Percentiles rank a stretch among this genome's conserved stretches.
phyloP scores from a whole-genome alignment of 2,329 filamentous ascomycete genomes.

The Pezicula carpinea region DNA sequence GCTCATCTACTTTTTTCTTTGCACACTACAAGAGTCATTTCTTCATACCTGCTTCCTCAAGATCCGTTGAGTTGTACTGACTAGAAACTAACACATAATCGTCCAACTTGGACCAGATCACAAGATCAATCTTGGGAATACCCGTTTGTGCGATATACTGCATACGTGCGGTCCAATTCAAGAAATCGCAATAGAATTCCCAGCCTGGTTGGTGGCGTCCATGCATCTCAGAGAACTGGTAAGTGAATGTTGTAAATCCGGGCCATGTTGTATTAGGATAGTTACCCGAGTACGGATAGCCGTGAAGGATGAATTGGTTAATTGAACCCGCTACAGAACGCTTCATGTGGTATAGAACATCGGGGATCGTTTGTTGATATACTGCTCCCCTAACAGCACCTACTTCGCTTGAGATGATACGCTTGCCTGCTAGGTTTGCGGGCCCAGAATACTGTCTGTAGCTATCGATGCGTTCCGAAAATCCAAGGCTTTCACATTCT shows the following conservation, averaged over 20 bases:
- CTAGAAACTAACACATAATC: neutral
- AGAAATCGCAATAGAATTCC: constrained; percentile 30
- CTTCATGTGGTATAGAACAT: constrained; percentile 33
- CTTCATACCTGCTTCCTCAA: constrained; percentile 4
- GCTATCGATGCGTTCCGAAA: constrained; percentile 30
- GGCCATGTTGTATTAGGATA: constrained; percentile 46
- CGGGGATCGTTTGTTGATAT: constrained; percentile 23
- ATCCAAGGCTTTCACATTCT: constrained; percentile 36
- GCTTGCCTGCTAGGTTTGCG: constrained; percentile 33
- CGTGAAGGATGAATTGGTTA: constrained; percentile 41
- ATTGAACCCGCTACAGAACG: constrained; percentile 35
- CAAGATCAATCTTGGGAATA: constrained; percentile 35
- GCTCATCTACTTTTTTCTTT: too few species aligned
- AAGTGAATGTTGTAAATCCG: constrained; percentile 39
- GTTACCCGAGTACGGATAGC: constrained; percentile 33
- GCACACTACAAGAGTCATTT: too few species aligned
- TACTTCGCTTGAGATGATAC: constrained; percentile 35
- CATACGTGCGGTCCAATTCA: constrained; percentile 34
- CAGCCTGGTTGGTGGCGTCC: constrained; percentile 36
- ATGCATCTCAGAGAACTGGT: constrained; percentile 37
- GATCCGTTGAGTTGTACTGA: constrained; percentile 3
- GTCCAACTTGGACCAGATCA: constrained; percentile 31
- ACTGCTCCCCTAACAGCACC: constrained; percentile 24
- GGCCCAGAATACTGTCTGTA: constrained; percentile 37
- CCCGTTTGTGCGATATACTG: constrained; percentile 36